phyloP scores from a whole-genome alignment of 345 rosid genomes.

The Ceriops tagal region DNA sequence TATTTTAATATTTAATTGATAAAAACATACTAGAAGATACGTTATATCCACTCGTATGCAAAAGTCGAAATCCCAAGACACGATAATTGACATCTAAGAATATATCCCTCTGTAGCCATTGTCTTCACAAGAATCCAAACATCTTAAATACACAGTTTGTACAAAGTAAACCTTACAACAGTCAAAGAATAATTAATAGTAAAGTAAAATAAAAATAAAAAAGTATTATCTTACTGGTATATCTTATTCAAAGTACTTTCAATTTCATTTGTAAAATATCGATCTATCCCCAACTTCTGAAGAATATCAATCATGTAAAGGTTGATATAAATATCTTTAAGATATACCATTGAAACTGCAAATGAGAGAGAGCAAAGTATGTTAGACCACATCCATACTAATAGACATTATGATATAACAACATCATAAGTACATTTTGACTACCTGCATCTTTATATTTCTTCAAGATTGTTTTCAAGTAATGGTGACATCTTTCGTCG shows the following conservation, averaged over 20 bases:
- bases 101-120: constrained; percentile 13
- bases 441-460: not conserved
- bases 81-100: constrained; percentile 6
- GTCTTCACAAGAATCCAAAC: not conserved
- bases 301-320: constrained; percentile 15
- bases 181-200: too few species aligned
- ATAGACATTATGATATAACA: not conserved
- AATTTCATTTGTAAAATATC: not conserved
- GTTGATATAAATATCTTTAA: constrained; percentile 5
- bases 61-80: constrained; percentile 16
- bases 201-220: too few species aligned
- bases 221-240: not conserved
- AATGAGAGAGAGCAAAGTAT: not conserved
- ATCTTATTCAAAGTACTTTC: not conserved
- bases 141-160: not conserved
- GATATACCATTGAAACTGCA: constrained; percentile 14
- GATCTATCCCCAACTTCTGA: constrained; percentile 11
- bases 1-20: not conserved
- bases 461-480: constrained; percentile 4
- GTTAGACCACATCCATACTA: not conserved
- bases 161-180: not conserved
- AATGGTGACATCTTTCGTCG: constrained; percentile 7
- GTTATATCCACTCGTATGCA: constrained; percentile 16
- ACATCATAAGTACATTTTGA: not conserved
- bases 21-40: constrained; percentile 13